Conservation (phyloP, 169 alveolate species). For the Amoebophrya sp. region DNA sequence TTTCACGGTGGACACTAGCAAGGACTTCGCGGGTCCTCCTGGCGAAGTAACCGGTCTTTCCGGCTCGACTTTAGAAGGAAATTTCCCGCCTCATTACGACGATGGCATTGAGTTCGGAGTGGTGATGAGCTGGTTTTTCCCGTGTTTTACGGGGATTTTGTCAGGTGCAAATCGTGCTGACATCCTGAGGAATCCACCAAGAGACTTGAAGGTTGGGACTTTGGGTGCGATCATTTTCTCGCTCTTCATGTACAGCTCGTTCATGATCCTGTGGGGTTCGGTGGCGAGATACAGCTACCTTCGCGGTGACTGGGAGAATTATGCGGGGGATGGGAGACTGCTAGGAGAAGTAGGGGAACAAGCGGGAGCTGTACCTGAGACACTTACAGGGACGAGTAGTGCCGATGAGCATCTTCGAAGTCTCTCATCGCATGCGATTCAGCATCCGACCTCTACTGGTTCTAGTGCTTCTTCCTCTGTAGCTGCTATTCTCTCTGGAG, state of each 20-base stretch:
- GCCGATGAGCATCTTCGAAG: too few relatives aligned
- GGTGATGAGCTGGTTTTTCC: conserved; percentile 46
- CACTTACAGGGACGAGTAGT: too few relatives aligned
- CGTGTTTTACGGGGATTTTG: conserved; percentile 52
- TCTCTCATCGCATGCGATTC: too few relatives aligned
- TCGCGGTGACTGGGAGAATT: conserved; percentile 30
- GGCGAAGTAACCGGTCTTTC: not conserved
- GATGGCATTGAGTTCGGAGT: conserved; percentile 39
- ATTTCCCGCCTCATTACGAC: conserved; percentile 46
- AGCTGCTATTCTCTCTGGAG: too few relatives aligned
- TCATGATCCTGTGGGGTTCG: conserved; percentile 52
- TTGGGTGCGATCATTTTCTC: conserved; percentile 47
- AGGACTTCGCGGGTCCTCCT: not conserved
- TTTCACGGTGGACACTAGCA: conserved; percentile 33
- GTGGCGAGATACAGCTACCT: conserved; percentile 49
- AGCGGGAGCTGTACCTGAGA: too few relatives aligned
- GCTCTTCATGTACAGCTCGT: conserved; percentile 48
- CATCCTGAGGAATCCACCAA: conserved; percentile 45
- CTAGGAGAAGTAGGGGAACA: too few relatives aligned
- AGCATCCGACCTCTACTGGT: too few relatives aligned
- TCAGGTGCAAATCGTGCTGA: conserved; percentile 52
- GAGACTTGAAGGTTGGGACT: conserved; percentile 50
- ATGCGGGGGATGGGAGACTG: not conserved
- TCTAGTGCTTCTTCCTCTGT: too few relatives aligned
- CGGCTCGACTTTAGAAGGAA: conserved; percentile 37